These are phyloP conservation scores for Colletotrichum camelliae DNA, from an alignment of 2,329 filamentous ascomycete species.

Conservation along the genomic window DNA sequence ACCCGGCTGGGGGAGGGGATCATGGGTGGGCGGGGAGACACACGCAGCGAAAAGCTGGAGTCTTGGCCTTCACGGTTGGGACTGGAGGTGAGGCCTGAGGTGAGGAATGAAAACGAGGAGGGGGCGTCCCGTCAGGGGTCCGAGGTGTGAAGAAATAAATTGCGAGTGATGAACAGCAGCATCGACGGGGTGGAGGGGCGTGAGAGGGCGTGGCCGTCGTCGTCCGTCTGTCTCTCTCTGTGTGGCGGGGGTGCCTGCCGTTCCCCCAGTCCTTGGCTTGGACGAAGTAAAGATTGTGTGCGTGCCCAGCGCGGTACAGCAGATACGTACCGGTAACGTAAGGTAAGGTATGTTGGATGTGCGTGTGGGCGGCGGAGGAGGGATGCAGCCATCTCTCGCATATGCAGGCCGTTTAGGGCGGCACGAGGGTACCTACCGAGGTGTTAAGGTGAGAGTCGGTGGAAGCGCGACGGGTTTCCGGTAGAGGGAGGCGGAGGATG, in stretches of 20 bases:
- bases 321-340: slow-evolving; percentile 3
- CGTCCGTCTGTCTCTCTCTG: slow-evolving; percentile 7
- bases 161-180: not conserved
- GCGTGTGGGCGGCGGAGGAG: slow-evolving; percentile 5
- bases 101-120: not conserved
- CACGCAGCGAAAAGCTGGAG: not conserved
- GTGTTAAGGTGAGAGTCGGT: not conserved
- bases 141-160: not conserved
- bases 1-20: slow-evolving; percentile 6
- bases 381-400: slow-evolving; percentile 22
- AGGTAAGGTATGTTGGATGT: not conserved
- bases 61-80: not conserved
- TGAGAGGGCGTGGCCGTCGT: slow-evolving; percentile 5
- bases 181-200: not conserved
- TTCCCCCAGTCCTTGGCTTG: slow-evolving; percentile 20
- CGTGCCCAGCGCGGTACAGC: not conserved
- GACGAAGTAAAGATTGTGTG: slow-evolving; percentile 18
- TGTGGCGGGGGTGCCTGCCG: slow-evolving; percentile 14
- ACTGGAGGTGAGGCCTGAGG: not conserved
- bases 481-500: not conserved
- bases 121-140: slow-evolving; percentile 2
- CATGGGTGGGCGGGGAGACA: not conserved
- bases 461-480: not conserved
- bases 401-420: slow-evolving; percentile 21
- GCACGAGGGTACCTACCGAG: slow-evolving; percentile 15